These are phyloP conservation scores for Cytauxzoon felis DNA, from an alignment of 169 alveolate genomes.

Conservation along the genomic window DNA sequence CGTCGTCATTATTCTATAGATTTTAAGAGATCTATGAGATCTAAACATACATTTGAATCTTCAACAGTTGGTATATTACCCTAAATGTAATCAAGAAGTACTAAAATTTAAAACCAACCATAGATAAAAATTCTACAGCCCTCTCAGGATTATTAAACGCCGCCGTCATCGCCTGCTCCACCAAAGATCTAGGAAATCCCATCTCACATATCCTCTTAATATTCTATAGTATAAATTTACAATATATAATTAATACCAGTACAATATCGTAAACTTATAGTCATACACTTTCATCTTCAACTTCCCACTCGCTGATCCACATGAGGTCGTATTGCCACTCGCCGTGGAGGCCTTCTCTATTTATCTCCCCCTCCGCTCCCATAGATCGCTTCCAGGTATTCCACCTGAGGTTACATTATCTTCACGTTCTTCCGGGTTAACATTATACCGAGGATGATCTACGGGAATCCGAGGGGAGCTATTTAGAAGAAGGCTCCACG, in stretches of 20 bases:
- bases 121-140: slow-evolving; percentile 90
- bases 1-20: slow-evolving; percentile 17
- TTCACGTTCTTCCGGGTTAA: too few species aligned
- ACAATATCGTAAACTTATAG: too few species aligned
- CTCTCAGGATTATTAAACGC: slow-evolving; percentile 94
- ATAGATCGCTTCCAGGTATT: too few species aligned
- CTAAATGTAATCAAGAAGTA: slow-evolving; percentile 2
- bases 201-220: slow-evolving; percentile 81
- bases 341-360: too few species aligned
- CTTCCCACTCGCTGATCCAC: slow-evolving; percentile 19
- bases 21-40: neutral
- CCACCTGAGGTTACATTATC: too few species aligned
- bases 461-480: too few species aligned
- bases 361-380: too few species aligned
- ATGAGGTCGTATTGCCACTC: too few species aligned
- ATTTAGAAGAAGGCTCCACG: too few species aligned
- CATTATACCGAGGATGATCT: too few species aligned
- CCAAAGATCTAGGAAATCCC: slow-evolving; percentile 87
- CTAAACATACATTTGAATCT: neutral
- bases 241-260: too few species aligned
- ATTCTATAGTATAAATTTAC: too few species aligned
- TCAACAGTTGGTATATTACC: slow-evolving; percentile 31
- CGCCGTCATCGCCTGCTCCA: slow-evolving; percentile 87
- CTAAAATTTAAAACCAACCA: slow-evolving; percentile 71
- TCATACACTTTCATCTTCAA: neutral